Evolutionary conservation across 1,139 yeast species (phyloP).

Genomic region (Saccharomyces hybrid): DNA sequence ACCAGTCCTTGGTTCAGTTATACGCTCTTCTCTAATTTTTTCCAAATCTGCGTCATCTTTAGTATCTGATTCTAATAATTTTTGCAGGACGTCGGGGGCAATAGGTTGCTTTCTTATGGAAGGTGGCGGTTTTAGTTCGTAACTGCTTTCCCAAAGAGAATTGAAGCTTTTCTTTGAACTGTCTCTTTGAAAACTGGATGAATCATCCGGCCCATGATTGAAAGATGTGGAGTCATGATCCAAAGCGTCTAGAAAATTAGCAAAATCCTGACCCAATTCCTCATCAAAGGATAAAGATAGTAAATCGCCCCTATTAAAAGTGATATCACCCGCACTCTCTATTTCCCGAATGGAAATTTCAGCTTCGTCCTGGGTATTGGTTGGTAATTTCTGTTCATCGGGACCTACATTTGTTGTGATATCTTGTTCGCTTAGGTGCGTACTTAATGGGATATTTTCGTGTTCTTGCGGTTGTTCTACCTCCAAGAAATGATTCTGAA

Average conservation of each 20-base stretch:
- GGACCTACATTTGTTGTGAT: background rate
- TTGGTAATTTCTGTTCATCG: background rate
- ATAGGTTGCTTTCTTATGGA: background rate
- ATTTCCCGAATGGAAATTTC: background rate
- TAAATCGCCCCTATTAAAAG: constrained; percentile 4
- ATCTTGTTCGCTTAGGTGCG: background rate
- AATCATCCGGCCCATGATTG: constrained; percentile 1
- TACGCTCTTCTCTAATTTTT: constrained; percentile 1
- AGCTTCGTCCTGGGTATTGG: background rate
- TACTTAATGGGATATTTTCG: background rate
- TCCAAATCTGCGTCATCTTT: background rate
- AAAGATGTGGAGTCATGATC: constrained; percentile 9
- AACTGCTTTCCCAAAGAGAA: constrained; percentile 7
- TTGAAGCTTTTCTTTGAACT: background rate
- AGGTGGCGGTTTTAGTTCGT: constrained; percentile 2
- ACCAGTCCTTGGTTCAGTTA: constrained; percentile 4
- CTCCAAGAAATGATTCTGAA: background rate
- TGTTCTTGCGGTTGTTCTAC: background rate
- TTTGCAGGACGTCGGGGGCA: background rate
- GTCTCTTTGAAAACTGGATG: constrained; percentile 4
- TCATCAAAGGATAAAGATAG: constrained; percentile 7
- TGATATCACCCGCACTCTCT: background rate
- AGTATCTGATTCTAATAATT: background rate
- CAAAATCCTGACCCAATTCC: constrained; percentile 9
- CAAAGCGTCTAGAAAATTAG: constrained; percentile 7